Conservation (phyloP, 257 asterid genomes). For the Solanum ossicruentum region DNA sequence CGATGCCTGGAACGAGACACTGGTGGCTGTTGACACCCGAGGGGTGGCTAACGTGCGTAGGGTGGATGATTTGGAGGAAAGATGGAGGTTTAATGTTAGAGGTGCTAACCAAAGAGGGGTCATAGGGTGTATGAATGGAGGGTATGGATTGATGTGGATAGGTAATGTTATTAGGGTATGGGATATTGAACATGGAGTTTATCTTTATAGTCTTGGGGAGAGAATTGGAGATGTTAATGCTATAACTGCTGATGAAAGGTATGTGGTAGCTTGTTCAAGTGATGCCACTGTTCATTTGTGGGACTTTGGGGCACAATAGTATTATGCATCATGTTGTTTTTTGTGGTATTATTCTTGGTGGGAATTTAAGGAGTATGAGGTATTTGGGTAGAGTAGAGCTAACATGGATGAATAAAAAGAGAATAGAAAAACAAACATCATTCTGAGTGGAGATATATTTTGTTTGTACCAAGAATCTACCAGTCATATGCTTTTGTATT, state of each 20-base stretch:
- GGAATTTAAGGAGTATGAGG: neutral
- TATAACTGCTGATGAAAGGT: conserved; percentile 49
- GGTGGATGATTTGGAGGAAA: conserved; percentile 23
- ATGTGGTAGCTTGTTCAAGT: conserved; percentile 44
- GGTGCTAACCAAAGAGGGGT: conserved; percentile 30
- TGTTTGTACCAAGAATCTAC: neutral
- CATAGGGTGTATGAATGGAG: conserved; percentile 66
- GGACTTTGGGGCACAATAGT: conserved; percentile 66
- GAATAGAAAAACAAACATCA: neutral
- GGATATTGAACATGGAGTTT: conserved; percentile 48
- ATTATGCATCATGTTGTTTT: neutral
- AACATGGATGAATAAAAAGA: neutral
- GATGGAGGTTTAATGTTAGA: conserved; percentile 38
- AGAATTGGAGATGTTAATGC: conserved; percentile 38
- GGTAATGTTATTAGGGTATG: conserved; percentile 67
- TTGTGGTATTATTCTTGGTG: neutral
- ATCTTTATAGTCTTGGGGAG: conserved; percentile 53
- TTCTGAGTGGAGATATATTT: neutral
- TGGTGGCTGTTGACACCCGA: conserved; percentile 28
- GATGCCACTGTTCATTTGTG: conserved; percentile 58
- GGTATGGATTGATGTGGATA: conserved; percentile 35
- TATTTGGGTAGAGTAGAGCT: neutral
- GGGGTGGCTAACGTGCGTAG: conserved; percentile 39
- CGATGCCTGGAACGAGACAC: conserved; percentile 32
- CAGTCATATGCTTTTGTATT: neutral